Evolutionary conservation across 441 rosid genomes (phyloP).

Genomic region (Syzygium syzygioides): DNA sequence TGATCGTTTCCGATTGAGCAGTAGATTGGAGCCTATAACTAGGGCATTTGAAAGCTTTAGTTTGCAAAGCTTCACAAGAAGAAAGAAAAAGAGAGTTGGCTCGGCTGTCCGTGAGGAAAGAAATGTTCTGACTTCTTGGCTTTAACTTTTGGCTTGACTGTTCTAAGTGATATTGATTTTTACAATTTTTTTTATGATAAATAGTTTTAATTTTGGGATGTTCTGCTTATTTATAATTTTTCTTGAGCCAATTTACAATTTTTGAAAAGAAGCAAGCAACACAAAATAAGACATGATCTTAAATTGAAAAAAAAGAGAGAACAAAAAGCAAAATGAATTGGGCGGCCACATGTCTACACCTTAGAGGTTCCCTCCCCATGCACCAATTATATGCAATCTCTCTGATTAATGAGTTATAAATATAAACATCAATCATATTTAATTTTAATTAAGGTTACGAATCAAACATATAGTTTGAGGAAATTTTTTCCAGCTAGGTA

Average conservation of each 20-base stretch:
- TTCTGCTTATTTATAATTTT: background rate
- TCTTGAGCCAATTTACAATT: background rate
- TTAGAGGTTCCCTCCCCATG: too few species aligned
- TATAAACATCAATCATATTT: too few species aligned
- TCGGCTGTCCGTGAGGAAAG: background rate
- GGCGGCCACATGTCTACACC: too few species aligned
- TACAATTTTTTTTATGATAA: background rate
- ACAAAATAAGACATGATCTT: background rate
- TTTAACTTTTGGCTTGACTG: background rate
- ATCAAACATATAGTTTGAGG: too few species aligned
- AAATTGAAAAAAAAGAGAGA: background rate
- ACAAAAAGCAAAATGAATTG: background rate
- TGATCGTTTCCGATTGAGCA: background rate
- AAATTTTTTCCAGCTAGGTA: too few species aligned
- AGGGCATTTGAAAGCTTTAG: background rate
- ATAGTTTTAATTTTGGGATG: background rate
- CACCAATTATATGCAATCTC: too few species aligned
- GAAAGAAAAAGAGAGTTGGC: background rate
- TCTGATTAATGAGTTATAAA: too few species aligned
- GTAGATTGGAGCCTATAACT: background rate
- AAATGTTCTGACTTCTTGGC: background rate
- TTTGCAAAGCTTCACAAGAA: background rate
- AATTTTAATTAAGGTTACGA: too few species aligned
- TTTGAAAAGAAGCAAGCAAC: background rate
- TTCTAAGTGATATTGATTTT: background rate